Conservation (phyloP, 139 green algal genomes). For the Volvox africanus region DNA sequence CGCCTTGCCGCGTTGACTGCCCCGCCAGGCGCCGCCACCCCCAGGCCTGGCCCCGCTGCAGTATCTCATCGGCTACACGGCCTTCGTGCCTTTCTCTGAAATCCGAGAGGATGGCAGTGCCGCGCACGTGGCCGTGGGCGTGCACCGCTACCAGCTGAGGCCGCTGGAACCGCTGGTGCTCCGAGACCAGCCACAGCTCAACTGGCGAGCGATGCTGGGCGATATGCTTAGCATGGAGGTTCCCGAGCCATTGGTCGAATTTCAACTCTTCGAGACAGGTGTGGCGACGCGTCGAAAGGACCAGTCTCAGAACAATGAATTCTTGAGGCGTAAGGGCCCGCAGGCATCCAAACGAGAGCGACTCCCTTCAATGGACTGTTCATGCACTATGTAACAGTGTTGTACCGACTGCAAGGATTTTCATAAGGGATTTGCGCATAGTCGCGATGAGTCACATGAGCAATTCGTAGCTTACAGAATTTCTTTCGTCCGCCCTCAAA, state of each 20-base stretch:
- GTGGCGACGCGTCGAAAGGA: not conserved
- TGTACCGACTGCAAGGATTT: too few relatives aligned
- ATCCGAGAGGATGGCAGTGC: slow-evolving; percentile 50
- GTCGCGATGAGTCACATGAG: too few relatives aligned
- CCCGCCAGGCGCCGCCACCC: slow-evolving; percentile 22
- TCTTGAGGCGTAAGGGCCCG: too few relatives aligned
- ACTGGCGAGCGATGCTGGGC: slow-evolving; percentile 67
- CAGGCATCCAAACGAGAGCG: too few relatives aligned
- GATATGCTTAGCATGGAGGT: slow-evolving; percentile 57
- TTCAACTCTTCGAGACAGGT: slow-evolving; percentile 66
- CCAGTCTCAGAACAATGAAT: too few relatives aligned
- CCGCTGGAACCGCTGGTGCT: slow-evolving; percentile 38
- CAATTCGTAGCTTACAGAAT: too few relatives aligned
- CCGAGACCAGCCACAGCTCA: slow-evolving; percentile 56
- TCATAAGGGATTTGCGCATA: too few relatives aligned
- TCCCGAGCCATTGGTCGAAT: slow-evolving; percentile 64
- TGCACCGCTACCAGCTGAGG: slow-evolving; percentile 59
- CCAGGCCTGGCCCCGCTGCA: slow-evolving; percentile 26
- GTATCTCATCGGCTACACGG: slow-evolving; percentile 55
- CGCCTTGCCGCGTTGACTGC: not conserved
- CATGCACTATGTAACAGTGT: too few relatives aligned
- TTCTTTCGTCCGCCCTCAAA: too few relatives aligned
- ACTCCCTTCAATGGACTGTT: too few relatives aligned
- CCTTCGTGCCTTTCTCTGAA: slow-evolving; percentile 62
- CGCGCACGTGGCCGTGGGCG: slow-evolving; percentile 57